Percentiles rank a stretch among this genome's conserved stretches.
Evolutionary conservation across 345 rosid species (phyloP).

Genomic region (Camelina laxa): DNA sequence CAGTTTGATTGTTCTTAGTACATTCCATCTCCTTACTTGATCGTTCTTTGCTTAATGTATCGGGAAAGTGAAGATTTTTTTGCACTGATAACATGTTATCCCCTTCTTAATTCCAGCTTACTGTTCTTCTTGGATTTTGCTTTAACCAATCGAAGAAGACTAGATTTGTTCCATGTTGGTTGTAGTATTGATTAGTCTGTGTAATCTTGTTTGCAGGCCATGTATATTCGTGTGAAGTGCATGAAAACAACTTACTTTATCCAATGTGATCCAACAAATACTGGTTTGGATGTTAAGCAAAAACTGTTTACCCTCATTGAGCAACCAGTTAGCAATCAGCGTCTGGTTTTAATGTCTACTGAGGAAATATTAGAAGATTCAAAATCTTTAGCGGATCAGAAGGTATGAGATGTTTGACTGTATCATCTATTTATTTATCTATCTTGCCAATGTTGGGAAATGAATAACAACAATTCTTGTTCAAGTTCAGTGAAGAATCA

Average conservation of each 20-base stretch:
- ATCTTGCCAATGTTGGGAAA: background rate
- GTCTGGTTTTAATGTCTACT: conserved; percentile 61
- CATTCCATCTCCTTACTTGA: conserved; percentile 2
- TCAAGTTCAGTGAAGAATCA: background rate
- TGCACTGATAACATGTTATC: no score
- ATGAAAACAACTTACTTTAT: conserved; percentile 83
- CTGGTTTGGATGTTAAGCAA: conserved; percentile 70
- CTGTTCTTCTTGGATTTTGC: conserved; percentile 33
- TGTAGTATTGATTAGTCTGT: conserved; percentile 10
- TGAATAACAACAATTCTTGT: background rate
- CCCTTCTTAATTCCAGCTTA: no score
- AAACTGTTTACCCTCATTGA: conserved; percentile 70
- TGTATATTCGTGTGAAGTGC: conserved; percentile 93
- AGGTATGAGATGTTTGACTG: conserved; percentile 48
- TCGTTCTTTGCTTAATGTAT: conserved; percentile 7
- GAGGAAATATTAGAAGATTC: conserved; percentile 76
- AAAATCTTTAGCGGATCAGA: conserved; percentile 80
- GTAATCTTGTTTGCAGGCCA: conserved; percentile 57
- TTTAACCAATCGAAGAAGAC: conserved; percentile 33
- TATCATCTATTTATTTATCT: background rate
- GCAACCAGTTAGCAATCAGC: conserved; percentile 71
- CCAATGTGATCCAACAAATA: conserved; percentile 88
- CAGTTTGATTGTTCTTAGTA: background rate
- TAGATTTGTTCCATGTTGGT: conserved; percentile 10
- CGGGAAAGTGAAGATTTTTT: no score